Percentiles rank a stretch among this genome's conserved stretches.
Conservation (phyloP, 352 stramenopile genomes). For the Pythium vanterpoolii region DNA sequence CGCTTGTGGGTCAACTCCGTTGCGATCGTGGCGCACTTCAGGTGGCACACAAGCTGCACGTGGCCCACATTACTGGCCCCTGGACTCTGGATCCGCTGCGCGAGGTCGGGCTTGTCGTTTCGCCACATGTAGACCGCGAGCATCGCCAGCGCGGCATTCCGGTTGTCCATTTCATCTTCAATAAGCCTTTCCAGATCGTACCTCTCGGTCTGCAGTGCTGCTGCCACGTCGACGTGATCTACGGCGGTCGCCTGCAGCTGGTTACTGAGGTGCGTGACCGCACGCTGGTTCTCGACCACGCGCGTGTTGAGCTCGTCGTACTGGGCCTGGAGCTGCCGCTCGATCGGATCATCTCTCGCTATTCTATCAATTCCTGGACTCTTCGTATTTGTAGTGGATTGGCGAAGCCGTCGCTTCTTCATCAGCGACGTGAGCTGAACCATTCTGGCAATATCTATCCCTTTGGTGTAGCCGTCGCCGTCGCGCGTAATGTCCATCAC, state of each 20-base stretch:
- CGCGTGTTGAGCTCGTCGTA: conserved; percentile 19
- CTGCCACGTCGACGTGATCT: conserved; percentile 21
- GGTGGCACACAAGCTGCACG: conserved; percentile 6
- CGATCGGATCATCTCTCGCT: conserved; percentile 22
- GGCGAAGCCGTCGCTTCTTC: not conserved
- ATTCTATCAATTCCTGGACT: not conserved
- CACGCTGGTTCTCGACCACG: conserved; percentile 29
- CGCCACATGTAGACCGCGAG: conserved; percentile 34
- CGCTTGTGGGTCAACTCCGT: not conserved
- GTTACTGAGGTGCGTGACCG: conserved; percentile 26
- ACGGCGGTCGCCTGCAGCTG: conserved; percentile 25
- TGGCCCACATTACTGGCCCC: conserved; percentile 1
- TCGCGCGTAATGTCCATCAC: conserved; percentile 4
- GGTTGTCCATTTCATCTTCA: conserved; percentile 26
- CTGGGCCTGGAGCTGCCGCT: conserved; percentile 11
- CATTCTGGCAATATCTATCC: conserved; percentile 9
- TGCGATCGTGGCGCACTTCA: not conserved
- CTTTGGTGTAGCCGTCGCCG: not conserved
- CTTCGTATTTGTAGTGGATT: not conserved
- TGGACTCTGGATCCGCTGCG: not conserved
- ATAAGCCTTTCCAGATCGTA: conserved; percentile 36
- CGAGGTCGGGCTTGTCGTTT: conserved; percentile 4
- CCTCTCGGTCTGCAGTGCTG: conserved; percentile 35
- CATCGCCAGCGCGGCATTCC: conserved; percentile 40
- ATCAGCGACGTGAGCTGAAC: conserved; percentile 11